phyloP scores from a whole-genome alignment of 805 yeast genomes.

The Hanseniaspora singularis region DNA sequence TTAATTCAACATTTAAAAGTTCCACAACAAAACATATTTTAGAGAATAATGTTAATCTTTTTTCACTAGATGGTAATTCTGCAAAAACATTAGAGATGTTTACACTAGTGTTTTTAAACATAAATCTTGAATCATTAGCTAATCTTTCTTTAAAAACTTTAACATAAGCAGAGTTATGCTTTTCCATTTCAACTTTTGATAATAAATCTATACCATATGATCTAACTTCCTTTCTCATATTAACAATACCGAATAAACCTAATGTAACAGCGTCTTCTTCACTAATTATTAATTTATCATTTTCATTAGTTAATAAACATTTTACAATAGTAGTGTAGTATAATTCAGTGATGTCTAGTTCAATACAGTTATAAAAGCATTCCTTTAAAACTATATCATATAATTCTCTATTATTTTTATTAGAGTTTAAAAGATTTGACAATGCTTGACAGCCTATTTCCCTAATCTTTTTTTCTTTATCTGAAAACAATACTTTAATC shows the following conservation, averaged over 20 bases:
- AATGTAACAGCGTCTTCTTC: conserved; percentile 62
- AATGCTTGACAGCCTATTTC: conserved; percentile 61
- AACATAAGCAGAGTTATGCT: conserved; percentile 43
- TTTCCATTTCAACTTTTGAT: conserved; percentile 48
- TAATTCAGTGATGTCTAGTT: conserved; percentile 43
- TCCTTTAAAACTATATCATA: conserved; percentile 52
- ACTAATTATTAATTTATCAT: conserved; percentile 32
- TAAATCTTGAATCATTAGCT: conserved; percentile 63
- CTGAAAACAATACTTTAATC: conserved; percentile 61
- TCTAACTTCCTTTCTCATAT: conserved; percentile 55
- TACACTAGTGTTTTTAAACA: conserved; percentile 75
- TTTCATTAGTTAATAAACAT: conserved; percentile 40
- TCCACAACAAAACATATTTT: conserved; percentile 57
- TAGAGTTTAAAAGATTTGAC: conserved; percentile 49
- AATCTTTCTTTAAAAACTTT: conserved; percentile 57
- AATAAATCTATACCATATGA: conserved; percentile 61
- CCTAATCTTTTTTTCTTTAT: conserved; percentile 45
- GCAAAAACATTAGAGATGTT: conserved; percentile 70
- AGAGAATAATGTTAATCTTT: conserved; percentile 52
- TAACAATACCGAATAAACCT: conserved; percentile 68
- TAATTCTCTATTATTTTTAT: conserved; percentile 41
- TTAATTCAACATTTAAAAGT: conserved; percentile 43
- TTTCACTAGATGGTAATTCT: conserved; percentile 42
- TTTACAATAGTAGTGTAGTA: conserved; percentile 65
- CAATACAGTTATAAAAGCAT: conserved; percentile 49